These are phyloP conservation scores for Stentor roeselii DNA, from an alignment of 73 alveolate species.

Conservation along the genomic window DNA sequence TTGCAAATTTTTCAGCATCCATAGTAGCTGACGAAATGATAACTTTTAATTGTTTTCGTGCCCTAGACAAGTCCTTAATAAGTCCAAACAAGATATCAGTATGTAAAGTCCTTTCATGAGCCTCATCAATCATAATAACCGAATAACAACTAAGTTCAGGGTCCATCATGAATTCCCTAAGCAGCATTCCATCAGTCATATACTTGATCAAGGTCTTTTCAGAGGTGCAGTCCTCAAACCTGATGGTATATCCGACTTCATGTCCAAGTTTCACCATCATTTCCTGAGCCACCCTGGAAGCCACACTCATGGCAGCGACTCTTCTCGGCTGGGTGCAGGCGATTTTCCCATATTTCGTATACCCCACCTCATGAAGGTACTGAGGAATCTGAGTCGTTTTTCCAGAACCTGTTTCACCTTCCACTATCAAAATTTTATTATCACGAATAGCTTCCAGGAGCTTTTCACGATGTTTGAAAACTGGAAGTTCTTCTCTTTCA, in stretches of 20 bases:
- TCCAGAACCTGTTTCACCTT: slow-evolving; percentile 98
- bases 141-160: slow-evolving; percentile 72
- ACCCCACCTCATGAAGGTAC: slow-evolving; percentile 97
- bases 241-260: slow-evolving; percentile 98
- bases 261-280: slow-evolving; percentile 97
- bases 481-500: slow-evolving; percentile 71
- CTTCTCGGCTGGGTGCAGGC: slow-evolving; percentile 99
- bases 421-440: slow-evolving; percentile 83
- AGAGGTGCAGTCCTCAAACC: slow-evolving; percentile 96
- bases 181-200: slow-evolving; percentile 99
- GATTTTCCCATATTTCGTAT: slow-evolving; percentile 91
- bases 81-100: slow-evolving; percentile 98
- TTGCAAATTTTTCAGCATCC: slow-evolving; percentile 95
- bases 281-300: slow-evolving; percentile 99
- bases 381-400: slow-evolving; percentile 96
- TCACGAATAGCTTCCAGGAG: slow-evolving; percentile 76
- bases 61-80: slow-evolving; percentile 77
- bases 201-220: slow-evolving; percentile 94
- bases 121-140: slow-evolving; percentile 68
- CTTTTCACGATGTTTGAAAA: slow-evolving; percentile 81
- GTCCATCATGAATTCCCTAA: slow-evolving; percentile 70
- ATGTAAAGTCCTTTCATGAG: slow-evolving; percentile 99
- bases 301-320: slow-evolving; percentile 99
- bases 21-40: slow-evolving; percentile 98
- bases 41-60: slow-evolving; percentile 92